Evolutionary conservation across 495 filamentous ascomycete genomes (phyloP).

Genomic region (Tuber indicum): DNA sequence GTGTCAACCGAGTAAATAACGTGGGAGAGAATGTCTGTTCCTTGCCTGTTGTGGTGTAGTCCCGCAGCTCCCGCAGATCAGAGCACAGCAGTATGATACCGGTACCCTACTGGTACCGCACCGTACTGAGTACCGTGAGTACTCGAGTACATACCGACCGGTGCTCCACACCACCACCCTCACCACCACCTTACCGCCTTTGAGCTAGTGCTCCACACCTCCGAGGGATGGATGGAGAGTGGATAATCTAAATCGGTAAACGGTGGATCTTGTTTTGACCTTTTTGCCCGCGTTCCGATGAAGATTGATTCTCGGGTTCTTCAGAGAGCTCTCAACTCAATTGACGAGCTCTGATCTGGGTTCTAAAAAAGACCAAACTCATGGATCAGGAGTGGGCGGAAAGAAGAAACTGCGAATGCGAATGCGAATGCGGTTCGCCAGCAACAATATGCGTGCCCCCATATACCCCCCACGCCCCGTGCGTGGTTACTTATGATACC

Average conservation of each 20-base stretch:
- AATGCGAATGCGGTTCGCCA: not conserved
- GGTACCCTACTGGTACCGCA: not conserved
- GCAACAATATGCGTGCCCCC: not conserved
- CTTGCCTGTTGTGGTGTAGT: not conserved
- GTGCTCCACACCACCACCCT: no score
- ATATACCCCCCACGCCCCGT: not conserved
- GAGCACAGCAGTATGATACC: not conserved
- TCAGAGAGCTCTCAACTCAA: not conserved
- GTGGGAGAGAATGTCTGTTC: not conserved
- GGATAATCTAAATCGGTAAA: not conserved
- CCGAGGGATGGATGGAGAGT: not conserved
- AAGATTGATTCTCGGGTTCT: not conserved
- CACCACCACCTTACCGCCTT: not conserved
- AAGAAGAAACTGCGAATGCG: not conserved
- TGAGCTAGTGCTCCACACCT: not conserved
- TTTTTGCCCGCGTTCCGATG: not conserved
- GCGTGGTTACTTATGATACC: not conserved
- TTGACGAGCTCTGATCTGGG: not conserved
- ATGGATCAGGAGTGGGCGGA: no score
- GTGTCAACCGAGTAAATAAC: conserved; percentile 5
- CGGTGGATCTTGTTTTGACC: not conserved
- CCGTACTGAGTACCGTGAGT: no score
- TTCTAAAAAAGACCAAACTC: not conserved
- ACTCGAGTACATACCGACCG: no score
- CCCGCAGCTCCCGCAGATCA: not conserved